Percentiles rank a stretch among this genome's conserved stretches.
Conservation (phyloP, 805 yeast genomes). For the Starmera caribaea region DNA sequence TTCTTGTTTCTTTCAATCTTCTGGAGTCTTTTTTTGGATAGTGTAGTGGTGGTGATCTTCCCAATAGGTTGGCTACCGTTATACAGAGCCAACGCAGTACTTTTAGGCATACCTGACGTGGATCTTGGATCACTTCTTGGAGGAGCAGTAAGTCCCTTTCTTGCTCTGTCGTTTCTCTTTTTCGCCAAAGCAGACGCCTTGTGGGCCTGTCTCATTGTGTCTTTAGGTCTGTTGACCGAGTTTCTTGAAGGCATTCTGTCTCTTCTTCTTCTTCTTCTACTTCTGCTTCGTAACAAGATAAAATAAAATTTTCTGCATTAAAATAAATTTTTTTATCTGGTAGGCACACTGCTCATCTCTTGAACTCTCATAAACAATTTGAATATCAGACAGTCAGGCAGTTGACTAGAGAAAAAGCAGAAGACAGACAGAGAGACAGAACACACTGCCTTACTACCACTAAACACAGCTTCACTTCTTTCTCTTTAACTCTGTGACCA, state of each 20-base stretch:
- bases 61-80: slow-evolving; percentile 19
- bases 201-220: slow-evolving; percentile 38
- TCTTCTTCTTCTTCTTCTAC: too few species aligned
- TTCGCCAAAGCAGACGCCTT: slow-evolving; percentile 41
- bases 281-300: too few species aligned
- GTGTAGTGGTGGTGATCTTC: slow-evolving; percentile 41
- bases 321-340: too few species aligned
- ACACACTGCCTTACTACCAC: too few species aligned
- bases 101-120: slow-evolving; percentile 30
- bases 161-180: slow-evolving; percentile 45
- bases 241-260: slow-evolving; percentile 68
- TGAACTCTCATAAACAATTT: too few species aligned
- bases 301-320: too few species aligned
- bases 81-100: slow-evolving; percentile 33
- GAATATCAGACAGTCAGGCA: too few species aligned
- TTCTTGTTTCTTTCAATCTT: slow-evolving; percentile 74
- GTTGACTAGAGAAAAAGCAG: too few species aligned
- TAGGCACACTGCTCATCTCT: too few species aligned
- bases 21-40: slow-evolving; percentile 70
- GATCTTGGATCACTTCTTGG: slow-evolving; percentile 36
- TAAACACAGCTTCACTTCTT: too few species aligned
- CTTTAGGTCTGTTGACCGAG: slow-evolving; percentile 73
- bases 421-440: too few species aligned
- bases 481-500: too few species aligned
- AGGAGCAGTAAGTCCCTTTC: slow-evolving; percentile 29